These are phyloP conservation scores for Vitis cinerea DNA, from an alignment of 164 flowering plant genomes.

Conservation along the genomic window DNA sequence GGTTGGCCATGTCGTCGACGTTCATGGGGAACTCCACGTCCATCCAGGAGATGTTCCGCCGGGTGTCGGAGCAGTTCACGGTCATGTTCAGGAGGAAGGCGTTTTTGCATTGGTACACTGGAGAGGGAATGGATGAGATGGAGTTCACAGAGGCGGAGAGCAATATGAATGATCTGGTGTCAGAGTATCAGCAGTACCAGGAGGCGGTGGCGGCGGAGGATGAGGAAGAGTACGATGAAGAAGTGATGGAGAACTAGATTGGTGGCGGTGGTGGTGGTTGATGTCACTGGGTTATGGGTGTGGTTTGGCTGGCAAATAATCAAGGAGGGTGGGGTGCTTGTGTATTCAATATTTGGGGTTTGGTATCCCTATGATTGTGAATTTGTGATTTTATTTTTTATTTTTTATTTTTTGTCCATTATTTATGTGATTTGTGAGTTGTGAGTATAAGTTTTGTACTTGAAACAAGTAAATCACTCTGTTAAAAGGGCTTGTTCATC, in stretches of 20 bases:
- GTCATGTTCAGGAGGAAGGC: conserved; percentile 73
- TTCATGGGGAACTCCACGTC: conserved; percentile 72
- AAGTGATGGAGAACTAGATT: conserved; percentile 10
- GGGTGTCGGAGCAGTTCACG: conserved; percentile 67
- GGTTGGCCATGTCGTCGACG: conserved; percentile 60
- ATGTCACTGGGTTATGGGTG: too few species aligned
- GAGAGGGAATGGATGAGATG: conserved; percentile 81
- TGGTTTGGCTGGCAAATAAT: too few species aligned
- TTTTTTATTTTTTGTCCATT: too few species aligned
- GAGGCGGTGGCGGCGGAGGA: conserved; percentile 48
- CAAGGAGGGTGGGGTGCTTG: too few species aligned
- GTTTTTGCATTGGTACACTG: conserved; percentile 75
- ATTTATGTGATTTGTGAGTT: too few species aligned
- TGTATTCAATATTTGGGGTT: too few species aligned
- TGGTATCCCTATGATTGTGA: too few species aligned
- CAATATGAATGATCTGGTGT: conserved; percentile 72
- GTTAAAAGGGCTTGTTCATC: too few species aligned
- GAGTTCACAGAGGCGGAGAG: conserved; percentile 77
- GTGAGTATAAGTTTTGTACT: too few species aligned
- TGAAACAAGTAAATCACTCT: too few species aligned
- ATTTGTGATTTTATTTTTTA: too few species aligned
- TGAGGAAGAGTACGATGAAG: conserved; percentile 41
- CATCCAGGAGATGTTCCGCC: conserved; percentile 66
- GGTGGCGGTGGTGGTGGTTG: too few species aligned
- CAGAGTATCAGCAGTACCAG: conserved; percentile 77